Evolutionary conservation across 495 filamentous ascomycete species (phyloP).

Genomic region (Xylaria nigripes): DNA sequence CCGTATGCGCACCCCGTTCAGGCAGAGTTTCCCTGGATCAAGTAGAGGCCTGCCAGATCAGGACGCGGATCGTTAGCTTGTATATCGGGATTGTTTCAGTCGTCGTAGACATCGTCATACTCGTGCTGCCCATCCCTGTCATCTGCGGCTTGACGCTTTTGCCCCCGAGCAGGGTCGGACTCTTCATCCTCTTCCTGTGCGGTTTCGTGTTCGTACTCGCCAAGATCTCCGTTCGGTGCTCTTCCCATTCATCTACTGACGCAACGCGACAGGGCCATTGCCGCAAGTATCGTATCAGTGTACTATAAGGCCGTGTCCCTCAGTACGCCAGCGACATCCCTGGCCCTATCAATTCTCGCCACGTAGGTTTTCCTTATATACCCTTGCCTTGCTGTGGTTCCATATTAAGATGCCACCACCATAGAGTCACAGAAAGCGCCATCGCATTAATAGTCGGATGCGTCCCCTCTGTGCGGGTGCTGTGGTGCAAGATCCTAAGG

Average conservation of each 20-base stretch:
- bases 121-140: constrained; percentile 31
- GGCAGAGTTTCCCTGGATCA: not conserved
- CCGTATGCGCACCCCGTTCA: constrained; percentile 22
- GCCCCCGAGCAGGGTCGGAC: constrained; percentile 23
- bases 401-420: not conserved
- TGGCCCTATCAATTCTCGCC: constrained; percentile 5
- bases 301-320: constrained; percentile 2
- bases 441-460: constrained; percentile 7
- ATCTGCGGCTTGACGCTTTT: constrained; percentile 29
- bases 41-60: constrained; percentile 24
- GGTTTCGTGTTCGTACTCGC: constrained; percentile 55
- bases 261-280: constrained; percentile 1
- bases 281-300: constrained; percentile 4
- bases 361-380: not conserved
- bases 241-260: not conserved
- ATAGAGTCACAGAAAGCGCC: constrained; percentile 1
- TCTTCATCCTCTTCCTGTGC: constrained; percentile 23
- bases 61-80: constrained; percentile 16
- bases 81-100: constrained; percentile 9
- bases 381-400: not conserved
- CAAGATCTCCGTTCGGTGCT: not conserved
- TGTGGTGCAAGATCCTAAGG: constrained; percentile 8
- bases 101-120: constrained; percentile 31
- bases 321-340: not conserved
- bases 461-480: constrained; percentile 5